These are phyloP conservation scores for Yamadazyma ubonensis DNA, from an alignment of 805 yeast genomes.

Conservation along the genomic window DNA sequence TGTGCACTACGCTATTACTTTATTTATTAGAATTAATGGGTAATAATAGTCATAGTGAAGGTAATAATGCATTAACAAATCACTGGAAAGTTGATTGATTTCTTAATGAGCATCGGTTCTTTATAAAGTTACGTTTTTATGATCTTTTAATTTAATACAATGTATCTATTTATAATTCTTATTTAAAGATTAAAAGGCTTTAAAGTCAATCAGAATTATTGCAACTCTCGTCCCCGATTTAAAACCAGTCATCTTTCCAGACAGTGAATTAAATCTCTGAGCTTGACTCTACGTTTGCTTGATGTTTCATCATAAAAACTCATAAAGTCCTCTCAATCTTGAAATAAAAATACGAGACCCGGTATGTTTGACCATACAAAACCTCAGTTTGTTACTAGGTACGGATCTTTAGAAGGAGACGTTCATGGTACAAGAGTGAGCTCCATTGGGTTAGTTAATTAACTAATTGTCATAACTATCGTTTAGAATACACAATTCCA, in stretches of 20 bases:
- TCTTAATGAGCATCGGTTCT: not conserved
- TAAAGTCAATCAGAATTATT: slow-evolving; percentile 32
- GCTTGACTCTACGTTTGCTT: slow-evolving; percentile 90
- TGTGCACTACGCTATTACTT: slow-evolving; percentile 73
- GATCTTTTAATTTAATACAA: slow-evolving; percentile 4
- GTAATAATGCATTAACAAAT: slow-evolving; percentile 38
- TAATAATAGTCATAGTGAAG: slow-evolving; percentile 27
- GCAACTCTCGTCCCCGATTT: slow-evolving; percentile 71
- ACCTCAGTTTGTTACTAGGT: slow-evolving; percentile 21
- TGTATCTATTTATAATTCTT: not conserved
- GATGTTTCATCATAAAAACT: slow-evolving; percentile 63
- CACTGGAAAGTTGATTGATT: slow-evolving; percentile 43
- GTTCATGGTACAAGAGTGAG: slow-evolving; percentile 74
- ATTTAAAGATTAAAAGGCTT: slow-evolving; percentile 16
- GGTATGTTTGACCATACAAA: slow-evolving; percentile 69
- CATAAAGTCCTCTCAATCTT: slow-evolving; percentile 21
- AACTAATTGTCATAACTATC: slow-evolving; percentile 72
- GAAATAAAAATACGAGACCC: slow-evolving; percentile 35
- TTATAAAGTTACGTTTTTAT: slow-evolving; percentile 6
- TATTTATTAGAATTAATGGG: slow-evolving; percentile 75
- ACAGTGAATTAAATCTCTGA: slow-evolving; percentile 58
- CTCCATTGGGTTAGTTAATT: slow-evolving; percentile 73
- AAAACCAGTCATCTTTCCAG: slow-evolving; percentile 47
- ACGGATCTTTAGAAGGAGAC: slow-evolving; percentile 37
- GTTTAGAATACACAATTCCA: slow-evolving; percentile 57